Conservation (phyloP, 2,329 filamentous ascomycete genomes). For the Aspergillus hortae region DNA sequence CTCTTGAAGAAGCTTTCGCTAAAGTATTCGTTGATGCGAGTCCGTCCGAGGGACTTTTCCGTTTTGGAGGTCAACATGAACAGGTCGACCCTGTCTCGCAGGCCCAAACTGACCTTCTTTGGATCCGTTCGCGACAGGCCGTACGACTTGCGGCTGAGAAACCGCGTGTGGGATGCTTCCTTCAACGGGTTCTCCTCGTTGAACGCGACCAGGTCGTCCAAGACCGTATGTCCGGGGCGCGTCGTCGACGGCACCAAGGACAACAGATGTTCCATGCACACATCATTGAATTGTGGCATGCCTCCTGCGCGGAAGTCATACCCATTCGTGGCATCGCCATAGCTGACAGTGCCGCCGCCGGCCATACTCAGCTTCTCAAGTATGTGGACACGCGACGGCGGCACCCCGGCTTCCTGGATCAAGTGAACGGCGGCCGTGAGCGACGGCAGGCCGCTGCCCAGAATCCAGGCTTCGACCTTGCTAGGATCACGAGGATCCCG, state of each 20-base stretch:
- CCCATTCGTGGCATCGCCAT: slow-evolving; percentile 28
- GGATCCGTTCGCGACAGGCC: slow-evolving; percentile 5
- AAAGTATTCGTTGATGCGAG: slow-evolving; percentile 16
- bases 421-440: slow-evolving; percentile 36
- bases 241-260: slow-evolving; percentile 26
- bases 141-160: slow-evolving; percentile 9
- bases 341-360: slow-evolving; percentile 28
- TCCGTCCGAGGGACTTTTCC: slow-evolving; percentile 15
- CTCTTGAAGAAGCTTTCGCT: slow-evolving; percentile 20
- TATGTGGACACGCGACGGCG: slow-evolving; percentile 32
- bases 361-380: slow-evolving; percentile 29
- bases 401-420: slow-evolving; percentile 32
- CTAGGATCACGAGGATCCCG: slow-evolving; percentile 3
- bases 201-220: slow-evolving; percentile 16
- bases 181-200: neutral
- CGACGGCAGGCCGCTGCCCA: slow-evolving; percentile 34
- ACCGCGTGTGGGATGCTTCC: slow-evolving; percentile 9
- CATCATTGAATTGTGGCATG: slow-evolving; percentile 32
- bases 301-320: slow-evolving; percentile 36
- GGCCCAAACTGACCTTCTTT: slow-evolving; percentile 8
- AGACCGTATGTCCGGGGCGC: slow-evolving; percentile 9
- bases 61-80: slow-evolving; percentile 14
- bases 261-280: slow-evolving; percentile 33
- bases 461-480: slow-evolving; percentile 29
- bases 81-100: slow-evolving; percentile 18